Percentiles rank a stretch among this genome's conserved stretches.
These are phyloP conservation scores for Begonia fuchsioides DNA, from an alignment of 306 rosid genomes.

Conservation along the genomic window DNA sequence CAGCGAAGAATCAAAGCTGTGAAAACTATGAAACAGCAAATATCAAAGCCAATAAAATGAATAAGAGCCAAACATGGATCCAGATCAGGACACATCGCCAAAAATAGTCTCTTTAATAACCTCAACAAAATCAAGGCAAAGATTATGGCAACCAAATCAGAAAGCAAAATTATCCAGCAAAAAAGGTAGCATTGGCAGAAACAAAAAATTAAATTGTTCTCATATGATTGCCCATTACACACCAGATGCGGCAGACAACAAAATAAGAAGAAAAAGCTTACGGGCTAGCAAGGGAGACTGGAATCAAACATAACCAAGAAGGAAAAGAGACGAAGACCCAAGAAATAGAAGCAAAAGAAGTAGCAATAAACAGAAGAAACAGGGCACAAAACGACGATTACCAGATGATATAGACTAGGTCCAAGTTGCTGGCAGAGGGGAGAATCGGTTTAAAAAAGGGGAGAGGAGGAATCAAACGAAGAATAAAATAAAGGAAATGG, in stretches of 20 bases:
- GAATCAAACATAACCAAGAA: slow-evolving; percentile 8
- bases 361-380: neutral
- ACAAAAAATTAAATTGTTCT: neutral
- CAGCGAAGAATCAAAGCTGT: too few relatives aligned
- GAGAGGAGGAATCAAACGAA: neutral
- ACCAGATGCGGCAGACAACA: neutral
- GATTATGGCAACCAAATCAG: too few relatives aligned
- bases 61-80: too few relatives aligned
- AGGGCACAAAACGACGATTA: neutral
- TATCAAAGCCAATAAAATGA: too few relatives aligned
- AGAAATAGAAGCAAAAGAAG: neutral
- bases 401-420: neutral
- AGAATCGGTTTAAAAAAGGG: neutral
- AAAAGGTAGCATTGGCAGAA: neutral
- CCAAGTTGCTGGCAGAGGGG: neutral
- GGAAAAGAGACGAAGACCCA: neutral
- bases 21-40: too few relatives aligned
- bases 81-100: too few relatives aligned
- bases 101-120: too few relatives aligned
- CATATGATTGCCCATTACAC: neutral
- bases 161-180: neutral
- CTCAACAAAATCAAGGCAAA: too few relatives aligned
- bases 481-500: neutral
- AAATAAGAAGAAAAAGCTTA: neutral
- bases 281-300: slow-evolving; percentile 3